Conservation (phyloP, 306 rosid genomes). For the Clitoria ternatea region DNA sequence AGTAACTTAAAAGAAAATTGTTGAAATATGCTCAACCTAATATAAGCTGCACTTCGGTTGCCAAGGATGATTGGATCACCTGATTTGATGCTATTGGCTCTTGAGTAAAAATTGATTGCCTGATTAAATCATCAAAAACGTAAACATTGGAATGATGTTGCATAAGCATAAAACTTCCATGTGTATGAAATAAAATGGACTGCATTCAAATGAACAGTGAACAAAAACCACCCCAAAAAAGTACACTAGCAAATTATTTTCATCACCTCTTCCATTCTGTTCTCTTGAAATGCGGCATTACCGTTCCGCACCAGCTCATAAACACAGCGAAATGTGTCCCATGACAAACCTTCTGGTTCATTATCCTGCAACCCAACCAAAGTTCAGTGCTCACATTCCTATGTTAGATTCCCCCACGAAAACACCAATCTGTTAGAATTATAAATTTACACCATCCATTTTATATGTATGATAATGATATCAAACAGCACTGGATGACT, state of each 20-base stretch:
- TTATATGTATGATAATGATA: background rate
- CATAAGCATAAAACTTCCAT: constrained; percentile 7
- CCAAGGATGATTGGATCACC: constrained; percentile 74
- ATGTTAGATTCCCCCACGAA: background rate
- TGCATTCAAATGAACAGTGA: background rate
- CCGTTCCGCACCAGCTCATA: constrained; percentile 68
- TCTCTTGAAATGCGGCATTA: constrained; percentile 61
- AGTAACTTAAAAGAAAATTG: constrained; percentile 9
- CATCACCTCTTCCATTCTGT: constrained; percentile 66
- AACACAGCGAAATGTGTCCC: constrained; percentile 54
- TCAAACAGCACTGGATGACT: background rate
- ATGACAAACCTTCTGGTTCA: constrained; percentile 44
- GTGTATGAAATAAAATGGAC: constrained; percentile 12
- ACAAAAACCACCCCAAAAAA: background rate
- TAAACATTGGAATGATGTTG: constrained; percentile 15
- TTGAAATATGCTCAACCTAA: constrained; percentile 50
- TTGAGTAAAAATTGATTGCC: constrained; percentile 81
- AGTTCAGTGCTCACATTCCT: constrained; percentile 16
- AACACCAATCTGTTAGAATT: background rate
- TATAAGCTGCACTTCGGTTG: constrained; percentile 83
- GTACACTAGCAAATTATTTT: background rate
- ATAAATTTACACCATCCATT: background rate
- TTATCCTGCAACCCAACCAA: constrained; percentile 55
- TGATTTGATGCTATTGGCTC: constrained; percentile 76
- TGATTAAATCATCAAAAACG: constrained; percentile 33